Base-by-base conservation (phyloP, 345 rosid species). In the Carallia pectinifolia region DNA sequence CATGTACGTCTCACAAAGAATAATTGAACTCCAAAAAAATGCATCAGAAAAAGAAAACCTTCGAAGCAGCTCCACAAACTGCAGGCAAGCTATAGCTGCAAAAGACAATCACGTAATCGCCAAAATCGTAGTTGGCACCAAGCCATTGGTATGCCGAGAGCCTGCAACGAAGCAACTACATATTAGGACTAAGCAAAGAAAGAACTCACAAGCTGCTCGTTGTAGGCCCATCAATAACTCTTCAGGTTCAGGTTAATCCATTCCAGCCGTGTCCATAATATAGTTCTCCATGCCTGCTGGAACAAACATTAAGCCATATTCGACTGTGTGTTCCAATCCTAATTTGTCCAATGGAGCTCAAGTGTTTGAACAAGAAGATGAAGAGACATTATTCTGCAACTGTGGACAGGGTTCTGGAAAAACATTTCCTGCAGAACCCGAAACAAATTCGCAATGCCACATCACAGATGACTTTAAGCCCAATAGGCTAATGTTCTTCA, bases 361-460 rank as follows among this genome's bases (percentile, higher is more conserved):
- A 16, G 71, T 68, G 69, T 61, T 74, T 39, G 58, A 73, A 74
- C 94, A 88, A 76, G 88, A 72, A 4, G 81, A 38, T 7, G 84
- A 65, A 17, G 78, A 77, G 58, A 74, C 65, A 67, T 86, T 82
- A 60, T 61, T 80, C 77, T 71, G 92, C 79, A 92, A 73, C 81
- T 90, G 85, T 4, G 87, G 82, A 60, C 98, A 92, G 8, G 98
- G 84, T 71, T 56, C 34, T 54, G 98, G 98, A 55, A 72, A 81
- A 5, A 92, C 90, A 0, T 77, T 81, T 66, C 76, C 69, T 0
- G 89, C 74, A 38, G 79, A 89, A 40, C 99, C 99, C 0, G 94
- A 87, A 72, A 95, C 79, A 71, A 81, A 87, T 71, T 92, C 86
- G 66, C 99, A 95, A 53, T 83, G 93, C 99, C 99, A 95, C 55